Evolutionary conservation across 192 early-diverging fungal species (phyloP), one percentile per base, ranked within the genome.

Genomic region (Linnemannia elongata): DNA sequence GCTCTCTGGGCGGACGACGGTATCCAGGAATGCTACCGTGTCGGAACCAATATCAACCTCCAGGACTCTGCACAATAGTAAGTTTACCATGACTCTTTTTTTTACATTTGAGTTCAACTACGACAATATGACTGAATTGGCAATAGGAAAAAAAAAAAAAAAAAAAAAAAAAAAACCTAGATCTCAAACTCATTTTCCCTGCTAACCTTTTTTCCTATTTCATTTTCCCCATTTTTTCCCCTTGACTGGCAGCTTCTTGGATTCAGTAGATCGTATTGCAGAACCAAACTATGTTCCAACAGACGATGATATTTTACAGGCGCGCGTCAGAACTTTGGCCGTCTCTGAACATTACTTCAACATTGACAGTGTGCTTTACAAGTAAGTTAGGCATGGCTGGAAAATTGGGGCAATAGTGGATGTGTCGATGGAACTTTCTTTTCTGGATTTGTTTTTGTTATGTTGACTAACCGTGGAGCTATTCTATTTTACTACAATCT

Each of bases 291-390:
- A 93, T 79, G 66, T 87, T 18, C 95, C 95, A 17, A 93, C 91
- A 36, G 93, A 94, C 74, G 89, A 93, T 63, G 95, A 96, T 86
- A 95, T 96, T 77, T 80, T 96, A 35, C 89, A 90, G 75, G 90
- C 93, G 24, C 90, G 95, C 55, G 91, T 95, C 47, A 91, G 93
- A 89, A 96, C 95, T 36, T 89, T 94, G 60, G 93, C 92, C 47
- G 94, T 96, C 18, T 93, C 92, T 52, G 95, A 96, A 74, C 93
- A 91, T 55, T 69, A 88, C 76, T 94, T 96, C 72, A 89, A 92
- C 75, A 94, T 96, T 55, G 89, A 94, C 30, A 87, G 82, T 3
- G 89, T 92, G 5, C 90, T 81, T 60, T 91, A 89, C 80, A 88
- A 69, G 90, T 91, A 88, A 66, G 72, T 63, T 30, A 30, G 20